phyloP scores from a whole-genome alignment of 257 asterid species.

The Solanum gandarillasii region DNA sequence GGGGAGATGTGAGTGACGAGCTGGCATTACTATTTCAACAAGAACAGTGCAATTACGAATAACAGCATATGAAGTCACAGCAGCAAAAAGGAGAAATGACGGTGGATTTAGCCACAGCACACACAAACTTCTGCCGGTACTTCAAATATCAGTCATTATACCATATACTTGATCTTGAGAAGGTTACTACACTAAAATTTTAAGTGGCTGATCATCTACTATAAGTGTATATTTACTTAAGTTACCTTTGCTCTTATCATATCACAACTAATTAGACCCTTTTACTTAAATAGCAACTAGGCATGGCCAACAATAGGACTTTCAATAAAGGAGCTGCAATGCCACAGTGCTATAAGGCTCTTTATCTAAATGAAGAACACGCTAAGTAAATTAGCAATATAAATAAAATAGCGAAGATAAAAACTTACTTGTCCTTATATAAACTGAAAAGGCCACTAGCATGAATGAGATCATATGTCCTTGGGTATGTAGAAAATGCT shows the following conservation, averaged over 20 bases:
- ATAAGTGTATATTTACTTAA: not conserved
- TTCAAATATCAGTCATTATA: not conserved
- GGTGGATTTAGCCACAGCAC: not conserved
- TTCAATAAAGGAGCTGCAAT: not conserved
- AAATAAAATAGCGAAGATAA: not conserved
- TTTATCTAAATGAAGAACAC: not conserved
- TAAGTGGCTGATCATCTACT: not conserved
- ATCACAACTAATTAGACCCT: not conserved
- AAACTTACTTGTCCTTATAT: conserved; percentile 77
- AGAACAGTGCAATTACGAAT: not conserved
- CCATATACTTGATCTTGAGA: not conserved
- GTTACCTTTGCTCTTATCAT: not conserved
- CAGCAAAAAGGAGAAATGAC: not conserved
- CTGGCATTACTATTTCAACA: not conserved
- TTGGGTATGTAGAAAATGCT: conserved; percentile 89
- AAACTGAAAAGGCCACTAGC: conserved; percentile 83
- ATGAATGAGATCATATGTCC: conserved; percentile 92
- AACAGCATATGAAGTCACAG: not conserved
- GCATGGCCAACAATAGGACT: not conserved
- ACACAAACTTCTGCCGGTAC: not conserved
- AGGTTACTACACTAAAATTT: not conserved
- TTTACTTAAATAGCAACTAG: not conserved
- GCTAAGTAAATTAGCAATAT: not conserved
- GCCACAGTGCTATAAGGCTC: not conserved
- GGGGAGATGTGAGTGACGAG: not conserved